Evolutionary conservation across 2,329 filamentous ascomycete species (phyloP).

Genomic region (Calonectria hongkongensis): DNA sequence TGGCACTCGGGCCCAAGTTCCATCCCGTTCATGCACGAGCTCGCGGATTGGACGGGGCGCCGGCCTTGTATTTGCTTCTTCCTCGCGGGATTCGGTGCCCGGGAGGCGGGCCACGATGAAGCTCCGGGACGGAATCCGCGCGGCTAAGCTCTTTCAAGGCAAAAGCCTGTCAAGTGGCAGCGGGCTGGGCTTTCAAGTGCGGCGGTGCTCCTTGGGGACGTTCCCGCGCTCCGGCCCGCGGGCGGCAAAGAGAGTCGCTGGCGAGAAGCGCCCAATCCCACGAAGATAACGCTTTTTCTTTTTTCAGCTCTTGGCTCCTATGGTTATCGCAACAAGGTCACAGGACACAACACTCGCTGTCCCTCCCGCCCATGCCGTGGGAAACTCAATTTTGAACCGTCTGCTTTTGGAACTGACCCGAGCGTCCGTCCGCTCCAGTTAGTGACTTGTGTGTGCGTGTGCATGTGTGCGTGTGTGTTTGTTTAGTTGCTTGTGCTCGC

Average conservation of each 20-base stretch:
- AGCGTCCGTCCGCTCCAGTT: no score
- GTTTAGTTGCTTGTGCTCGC: background rate
- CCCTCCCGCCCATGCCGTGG: background rate
- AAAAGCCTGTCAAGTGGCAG: background rate
- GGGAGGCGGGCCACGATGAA: constrained; percentile 19
- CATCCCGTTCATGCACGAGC: background rate
- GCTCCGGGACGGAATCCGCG: constrained; percentile 20
- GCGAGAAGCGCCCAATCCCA: background rate
- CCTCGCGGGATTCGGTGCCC: constrained; percentile 6
- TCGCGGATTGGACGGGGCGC: constrained; percentile 1
- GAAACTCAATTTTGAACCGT: background rate
- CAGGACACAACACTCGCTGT: background rate
- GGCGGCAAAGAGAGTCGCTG: background rate
- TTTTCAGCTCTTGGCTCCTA: background rate
- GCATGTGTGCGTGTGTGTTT: background rate
- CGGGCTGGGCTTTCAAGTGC: background rate
- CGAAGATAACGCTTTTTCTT: background rate
- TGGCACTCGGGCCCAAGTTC: background rate
- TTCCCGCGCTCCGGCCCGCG: constrained; percentile 17
- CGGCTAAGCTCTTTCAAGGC: constrained; percentile 20
- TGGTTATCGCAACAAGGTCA: background rate
- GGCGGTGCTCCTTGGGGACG: background rate
- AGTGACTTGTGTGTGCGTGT: background rate
- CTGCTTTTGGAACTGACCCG: background rate
- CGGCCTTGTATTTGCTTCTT: constrained; percentile 5